phyloP scores from a whole-genome alignment of 2,329 filamentous ascomycete genomes.

The Periconia macrospinosa region DNA sequence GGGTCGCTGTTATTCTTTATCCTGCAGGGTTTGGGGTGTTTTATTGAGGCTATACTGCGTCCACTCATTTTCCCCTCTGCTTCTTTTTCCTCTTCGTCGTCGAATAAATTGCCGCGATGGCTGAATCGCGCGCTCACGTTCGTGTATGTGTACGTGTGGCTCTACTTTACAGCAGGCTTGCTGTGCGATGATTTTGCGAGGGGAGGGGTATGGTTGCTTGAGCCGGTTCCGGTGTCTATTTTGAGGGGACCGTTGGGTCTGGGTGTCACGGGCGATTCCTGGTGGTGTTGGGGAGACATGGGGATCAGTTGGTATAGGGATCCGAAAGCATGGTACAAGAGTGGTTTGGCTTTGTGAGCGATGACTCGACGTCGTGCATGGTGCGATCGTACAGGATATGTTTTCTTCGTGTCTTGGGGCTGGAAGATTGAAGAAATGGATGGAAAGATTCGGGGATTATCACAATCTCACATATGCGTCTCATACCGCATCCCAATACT shows the following conservation, averaged over 20 bases:
- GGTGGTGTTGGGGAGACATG: conserved; percentile 67
- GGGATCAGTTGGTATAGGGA: conserved; percentile 63
- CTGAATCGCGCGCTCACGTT: conserved; percentile 62
- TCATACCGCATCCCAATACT: no score
- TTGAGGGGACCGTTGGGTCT: conserved; percentile 68
- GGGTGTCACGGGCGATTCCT: conserved; percentile 62
- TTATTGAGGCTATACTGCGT: not conserved
- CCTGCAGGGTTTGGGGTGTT: not conserved
- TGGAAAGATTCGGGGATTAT: no score
- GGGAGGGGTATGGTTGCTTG: conserved; percentile 75
- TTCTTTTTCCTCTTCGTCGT: not conserved
- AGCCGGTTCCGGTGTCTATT: conserved; percentile 77
- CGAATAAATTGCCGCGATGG: conserved; percentile 45
- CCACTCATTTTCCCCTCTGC: not conserved
- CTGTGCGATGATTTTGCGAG: conserved; percentile 77
- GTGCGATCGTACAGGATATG: no score
- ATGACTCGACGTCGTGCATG: no score
- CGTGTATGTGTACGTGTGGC: conserved; percentile 65
- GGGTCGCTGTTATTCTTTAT: conserved; percentile 20
- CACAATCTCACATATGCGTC: no score
- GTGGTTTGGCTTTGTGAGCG: conserved; percentile 51
- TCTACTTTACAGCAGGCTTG: conserved; percentile 65
- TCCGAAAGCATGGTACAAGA: conserved; percentile 63
- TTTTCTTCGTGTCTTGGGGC: no score
- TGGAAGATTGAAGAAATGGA: no score